phyloP scores from a whole-genome alignment of 2,329 filamentous ascomycete genomes.

The Aspergillus pseudotamarii region DNA sequence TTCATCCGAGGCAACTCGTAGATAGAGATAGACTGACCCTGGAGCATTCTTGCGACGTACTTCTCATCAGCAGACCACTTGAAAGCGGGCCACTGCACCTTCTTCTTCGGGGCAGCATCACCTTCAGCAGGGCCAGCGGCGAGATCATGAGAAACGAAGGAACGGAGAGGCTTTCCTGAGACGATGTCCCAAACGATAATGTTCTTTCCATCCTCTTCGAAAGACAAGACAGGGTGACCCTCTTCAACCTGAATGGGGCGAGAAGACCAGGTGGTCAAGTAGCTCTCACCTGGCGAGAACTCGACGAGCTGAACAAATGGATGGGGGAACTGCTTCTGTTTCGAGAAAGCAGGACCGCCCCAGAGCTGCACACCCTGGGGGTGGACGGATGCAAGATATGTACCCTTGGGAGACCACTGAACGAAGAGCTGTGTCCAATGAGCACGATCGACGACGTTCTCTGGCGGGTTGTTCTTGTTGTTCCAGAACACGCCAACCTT shows the following conservation, averaged over 20 bases:
- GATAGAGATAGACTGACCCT: conserved; percentile 84
- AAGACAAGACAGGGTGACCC: conserved; percentile 74
- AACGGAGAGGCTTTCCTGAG: conserved; percentile 84
- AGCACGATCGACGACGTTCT: conserved; percentile 85
- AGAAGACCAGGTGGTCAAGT: conserved; percentile 95
- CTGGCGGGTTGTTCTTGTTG: conserved; percentile 88
- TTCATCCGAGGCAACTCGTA: conserved; percentile 90
- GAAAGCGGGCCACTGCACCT: conserved; percentile 97
- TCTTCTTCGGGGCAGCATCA: conserved; percentile 76
- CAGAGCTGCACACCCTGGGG: conserved; percentile 95
- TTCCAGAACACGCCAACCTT: conserved; percentile 97
- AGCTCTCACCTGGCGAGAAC: conserved; percentile 91
- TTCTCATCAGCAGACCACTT: conserved; percentile 99
- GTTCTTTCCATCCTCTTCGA: conserved; percentile 98
- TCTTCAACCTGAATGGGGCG: conserved; percentile 91
- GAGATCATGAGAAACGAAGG: conserved; percentile 87
- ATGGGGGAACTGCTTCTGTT: conserved; percentile 91
- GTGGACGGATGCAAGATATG: conserved; percentile 92
- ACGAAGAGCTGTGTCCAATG: conserved; percentile 99
- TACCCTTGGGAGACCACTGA: conserved; percentile 95
- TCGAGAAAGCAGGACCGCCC: conserved; percentile 86
- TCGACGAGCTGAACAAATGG: conserved; percentile 94
- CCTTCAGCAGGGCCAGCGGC: conserved; percentile 59
- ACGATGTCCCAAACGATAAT: conserved; percentile 98
- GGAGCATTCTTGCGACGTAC: conserved; percentile 90